Percentiles rank a stretch among this genome's conserved stretches.
Conservation (phyloP, 2,329 filamentous ascomycete species). For the Chaetomiaceae sp. region DNA sequence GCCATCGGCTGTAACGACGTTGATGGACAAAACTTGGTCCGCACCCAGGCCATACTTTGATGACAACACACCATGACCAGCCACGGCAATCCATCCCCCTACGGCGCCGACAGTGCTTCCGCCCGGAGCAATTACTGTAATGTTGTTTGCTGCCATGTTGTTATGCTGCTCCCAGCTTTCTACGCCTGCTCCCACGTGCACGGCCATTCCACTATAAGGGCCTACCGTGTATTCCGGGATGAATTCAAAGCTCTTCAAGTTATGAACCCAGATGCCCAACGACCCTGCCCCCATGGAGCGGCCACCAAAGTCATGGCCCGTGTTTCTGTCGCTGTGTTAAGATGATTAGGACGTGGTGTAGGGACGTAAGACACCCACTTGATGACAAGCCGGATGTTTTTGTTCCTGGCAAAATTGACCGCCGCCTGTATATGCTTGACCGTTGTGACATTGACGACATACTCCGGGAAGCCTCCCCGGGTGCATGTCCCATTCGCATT, state of each 20-base stretch:
- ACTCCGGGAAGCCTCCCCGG: slow-evolving; percentile 34
- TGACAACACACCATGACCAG: slow-evolving; percentile 45
- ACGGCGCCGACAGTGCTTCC: slow-evolving; percentile 37
- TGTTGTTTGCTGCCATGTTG: slow-evolving; percentile 31
- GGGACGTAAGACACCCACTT: slow-evolving; percentile 24
- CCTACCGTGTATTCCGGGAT: slow-evolving; percentile 30
- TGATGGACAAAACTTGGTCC: slow-evolving; percentile 47
- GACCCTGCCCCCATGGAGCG: slow-evolving; percentile 56
- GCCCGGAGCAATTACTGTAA: slow-evolving; percentile 32
- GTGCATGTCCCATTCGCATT: slow-evolving; percentile 31
- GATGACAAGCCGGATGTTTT: slow-evolving; percentile 40
- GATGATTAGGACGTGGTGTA: not conserved
- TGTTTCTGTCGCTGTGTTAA: slow-evolving; percentile 35
- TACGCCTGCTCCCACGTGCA: slow-evolving; percentile 46
- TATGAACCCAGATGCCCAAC: slow-evolving; percentile 51
- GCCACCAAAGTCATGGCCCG: slow-evolving; percentile 53
- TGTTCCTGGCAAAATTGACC: slow-evolving; percentile 38
- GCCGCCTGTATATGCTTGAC: slow-evolving; percentile 35
- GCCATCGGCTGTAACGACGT: slow-evolving; percentile 47
- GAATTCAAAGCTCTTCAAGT: slow-evolving; percentile 42
- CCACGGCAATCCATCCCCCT: slow-evolving; percentile 50
- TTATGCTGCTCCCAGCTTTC: slow-evolving; percentile 32
- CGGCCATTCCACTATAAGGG: slow-evolving; percentile 42
- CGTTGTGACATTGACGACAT: slow-evolving; percentile 36
- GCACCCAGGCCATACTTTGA: slow-evolving; percentile 48